Evolutionary conservation across 345 rosid genomes (phyloP), one percentile per base, ranked within the genome.

Genomic region (Rhizophora apiculata): DNA sequence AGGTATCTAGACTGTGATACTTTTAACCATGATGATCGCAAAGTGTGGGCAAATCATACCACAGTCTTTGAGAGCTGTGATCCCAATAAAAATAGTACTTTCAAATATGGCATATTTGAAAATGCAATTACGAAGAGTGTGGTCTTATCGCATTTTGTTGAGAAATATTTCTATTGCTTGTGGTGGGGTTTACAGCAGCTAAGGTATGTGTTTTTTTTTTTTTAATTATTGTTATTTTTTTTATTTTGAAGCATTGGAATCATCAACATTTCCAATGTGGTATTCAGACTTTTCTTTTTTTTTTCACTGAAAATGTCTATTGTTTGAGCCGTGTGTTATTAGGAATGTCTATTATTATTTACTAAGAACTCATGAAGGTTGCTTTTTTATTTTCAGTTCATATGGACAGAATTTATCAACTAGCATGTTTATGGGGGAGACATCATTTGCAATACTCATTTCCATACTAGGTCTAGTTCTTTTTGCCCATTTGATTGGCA

Each of bases 161-260:
- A 82, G 75, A 94, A 89, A 68, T 94, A 91, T 77, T 81, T 88
- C 74, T 94, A 87, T 71, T 94, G 95, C 78, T 78, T 94, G 62
- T 94, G 98, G 98, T 94, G 92, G 88, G 98, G 97, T 18, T 76
- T 94, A 52, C 98, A 91, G 85, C 89, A 91, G 62, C 79, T 94
- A 72, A 94, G 98, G 97, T 89, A 86, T 54, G 67, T 71, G 54
- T 56, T 72, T 15, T 22, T 11, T 39, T 39, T 39, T 22, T 11
- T 39, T 39, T 39, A 3, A 10, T 39, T 39, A 10, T 2, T 39
- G 2, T 37, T 37, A 2, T 37, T 39, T 39, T 39, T 9, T 37
- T 37, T 8, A 8, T 8, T 43, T 13, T 8, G 22, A 49, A 62
- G 67, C 60, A 11, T 57, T n/a, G 43, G 49, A 36, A 18, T 63